phyloP scores from a whole-genome alignment of 805 yeast species.

The Candida pseudoglaebosa region DNA sequence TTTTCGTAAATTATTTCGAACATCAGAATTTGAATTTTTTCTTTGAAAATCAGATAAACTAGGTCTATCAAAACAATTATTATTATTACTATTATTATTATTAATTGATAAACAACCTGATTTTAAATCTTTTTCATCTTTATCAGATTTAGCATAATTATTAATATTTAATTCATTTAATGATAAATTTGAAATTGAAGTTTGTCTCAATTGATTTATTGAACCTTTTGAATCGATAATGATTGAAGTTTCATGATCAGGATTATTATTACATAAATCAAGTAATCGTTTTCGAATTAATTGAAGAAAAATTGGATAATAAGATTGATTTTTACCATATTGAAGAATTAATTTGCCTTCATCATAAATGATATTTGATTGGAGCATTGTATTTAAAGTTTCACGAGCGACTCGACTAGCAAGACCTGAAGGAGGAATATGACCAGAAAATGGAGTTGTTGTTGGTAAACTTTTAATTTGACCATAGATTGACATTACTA shows the following conservation, averaged over 20 bases:
- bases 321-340: conserved; percentile 28
- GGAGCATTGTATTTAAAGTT: conserved; percentile 26
- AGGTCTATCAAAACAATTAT: conserved; percentile 8
- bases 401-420: conserved; percentile 43
- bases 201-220: conserved; percentile 19
- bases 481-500: conserved; percentile 31
- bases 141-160: conserved; percentile 13
- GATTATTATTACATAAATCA: conserved; percentile 29
- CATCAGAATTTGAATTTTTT: too few species aligned
- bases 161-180: conserved; percentile 37
- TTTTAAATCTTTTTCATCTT: not conserved
- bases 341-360: conserved; percentile 27
- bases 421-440: conserved; percentile 41
- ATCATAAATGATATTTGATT: conserved; percentile 25
- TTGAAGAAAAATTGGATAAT: conserved; percentile 38
- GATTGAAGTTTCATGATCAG: conserved; percentile 15
- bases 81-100: conserved; percentile 9
- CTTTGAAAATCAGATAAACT: too few species aligned
- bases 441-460: conserved; percentile 42
- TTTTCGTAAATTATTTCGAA: conserved; percentile 31
- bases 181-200: conserved; percentile 39
- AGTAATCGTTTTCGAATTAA: conserved; percentile 38
- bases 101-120: too few species aligned
- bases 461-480: conserved; percentile 38
- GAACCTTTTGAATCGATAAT: conserved; percentile 15